Evolutionary conservation across 768 basidiomycete species (phyloP).

Genomic region (Chalciporus pseudorubinellus): DNA sequence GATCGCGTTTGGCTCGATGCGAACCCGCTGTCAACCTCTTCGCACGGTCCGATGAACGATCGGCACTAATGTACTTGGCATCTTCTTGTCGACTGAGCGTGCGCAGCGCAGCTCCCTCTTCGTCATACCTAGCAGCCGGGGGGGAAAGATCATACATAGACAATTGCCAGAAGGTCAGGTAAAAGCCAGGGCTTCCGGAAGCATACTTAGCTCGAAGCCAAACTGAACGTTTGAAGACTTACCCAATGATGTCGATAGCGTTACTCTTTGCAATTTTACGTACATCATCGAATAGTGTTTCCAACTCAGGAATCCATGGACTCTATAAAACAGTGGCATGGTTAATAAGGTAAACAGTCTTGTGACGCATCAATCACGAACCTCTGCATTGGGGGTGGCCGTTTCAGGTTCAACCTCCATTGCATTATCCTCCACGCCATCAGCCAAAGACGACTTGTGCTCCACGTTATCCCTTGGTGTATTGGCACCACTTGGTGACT

Average conservation of each 20-base stretch:
- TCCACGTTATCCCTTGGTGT: constrained; percentile 26
- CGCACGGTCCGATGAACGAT: constrained; percentile 65
- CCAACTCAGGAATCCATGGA: constrained; percentile 79
- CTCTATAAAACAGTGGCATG: constrained; percentile 37
- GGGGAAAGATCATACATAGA: constrained; percentile 86
- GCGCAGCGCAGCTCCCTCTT: constrained; percentile 63
- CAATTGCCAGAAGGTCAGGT: constrained; percentile 95
- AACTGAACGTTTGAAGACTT: constrained; percentile 27
- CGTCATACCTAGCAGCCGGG: constrained; percentile 74
- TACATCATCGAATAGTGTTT: constrained; percentile 72
- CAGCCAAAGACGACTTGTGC: constrained; percentile 24
- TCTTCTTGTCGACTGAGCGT: constrained; percentile 69
- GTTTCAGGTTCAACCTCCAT: constrained; percentile 52
- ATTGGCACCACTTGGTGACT: constrained; percentile 52
- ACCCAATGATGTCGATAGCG: constrained; percentile 71
- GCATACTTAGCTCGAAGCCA: constrained; percentile 2
- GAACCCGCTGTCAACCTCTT: constrained; percentile 55
- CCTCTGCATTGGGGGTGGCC: constrained; percentile 27
- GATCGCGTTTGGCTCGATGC: constrained; percentile 63
- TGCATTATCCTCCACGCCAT: constrained; percentile 42
- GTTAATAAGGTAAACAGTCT: constrained; percentile 5
- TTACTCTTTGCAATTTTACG: constrained; percentile 66
- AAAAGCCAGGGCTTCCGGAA: constrained; percentile 76
- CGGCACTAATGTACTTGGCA: constrained; percentile 56
- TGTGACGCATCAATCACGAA: constrained; percentile 6